Evolutionary conservation across 352 stramenopile species (phyloP), one percentile per base, ranked within the genome.

Genomic region (Globisporangium radiosum): DNA sequence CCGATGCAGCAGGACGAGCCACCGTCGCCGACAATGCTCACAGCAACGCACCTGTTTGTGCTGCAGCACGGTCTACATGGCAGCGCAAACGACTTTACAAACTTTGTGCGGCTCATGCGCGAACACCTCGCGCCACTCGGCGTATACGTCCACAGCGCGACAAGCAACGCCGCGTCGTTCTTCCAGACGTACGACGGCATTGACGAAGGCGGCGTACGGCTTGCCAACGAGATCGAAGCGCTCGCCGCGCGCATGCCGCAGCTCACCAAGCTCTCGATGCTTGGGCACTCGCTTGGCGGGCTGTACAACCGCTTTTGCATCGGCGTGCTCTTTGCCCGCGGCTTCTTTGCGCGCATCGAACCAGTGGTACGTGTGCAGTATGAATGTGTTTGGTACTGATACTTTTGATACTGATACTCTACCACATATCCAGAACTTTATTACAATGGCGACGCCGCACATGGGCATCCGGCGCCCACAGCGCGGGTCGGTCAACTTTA

Each of bases 141-240:
- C 10, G 58, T 92, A 56, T 72, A 76, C 43, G 57, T 84, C 53
- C 66, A 89, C 60, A 51, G 69, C 10, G 68, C 69, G 2, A 68
- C 66, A 48, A 66, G 73, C 65, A 94, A 91, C 53, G 75, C 69
- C 51, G 63, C 65, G 14, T 70, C 66, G 11, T 76, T 89, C 47
- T 90, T 88, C 64, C 75, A 81, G 63, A 94, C 84, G 36, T 89
- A 85, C 63, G 84, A 94, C 52, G 84, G 84, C 36, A 78, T 94
- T 14, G 84, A 94, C 48, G 42, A 61, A 10, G 84, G 84, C 45
- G 84, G 74, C 47, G 57, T 81, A 50, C 78, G 84, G 7, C 70
- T 94, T n/a, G 84, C 84, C 0, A 60, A 91, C 48, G 81, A 94
- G 64, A 71, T 94, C 49, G 58, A 81, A 55, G 14, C 52, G 14